Evolutionary conservation across 352 stramenopile genomes (phyloP).

Genomic region (Plasmopara halstedii): DNA sequence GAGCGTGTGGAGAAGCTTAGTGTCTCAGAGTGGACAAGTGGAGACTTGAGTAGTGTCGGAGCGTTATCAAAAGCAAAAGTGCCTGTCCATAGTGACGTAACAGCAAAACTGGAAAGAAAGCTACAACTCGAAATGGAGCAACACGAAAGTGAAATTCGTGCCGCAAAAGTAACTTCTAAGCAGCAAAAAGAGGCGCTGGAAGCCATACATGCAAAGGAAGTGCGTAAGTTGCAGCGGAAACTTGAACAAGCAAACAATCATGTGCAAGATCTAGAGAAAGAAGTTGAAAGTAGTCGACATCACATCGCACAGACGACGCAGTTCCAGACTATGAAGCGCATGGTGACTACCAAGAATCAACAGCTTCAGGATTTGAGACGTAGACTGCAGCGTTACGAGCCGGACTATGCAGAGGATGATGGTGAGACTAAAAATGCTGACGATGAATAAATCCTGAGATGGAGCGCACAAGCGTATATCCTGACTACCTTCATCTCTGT

Average conservation of each 20-base stretch:
- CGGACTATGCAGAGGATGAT: conserved; percentile 41
- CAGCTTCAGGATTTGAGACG: conserved; percentile 57
- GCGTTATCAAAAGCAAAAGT: conserved; percentile 19
- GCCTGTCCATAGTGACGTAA: conserved; percentile 6
- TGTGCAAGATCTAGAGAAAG: conserved; percentile 46
- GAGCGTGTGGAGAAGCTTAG: conserved; percentile 70
- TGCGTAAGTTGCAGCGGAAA: conserved; percentile 48
- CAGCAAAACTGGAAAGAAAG: conserved; percentile 22
- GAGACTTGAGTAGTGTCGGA: conserved; percentile 19
- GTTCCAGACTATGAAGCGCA: conserved; percentile 80
- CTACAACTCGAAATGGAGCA: conserved; percentile 35
- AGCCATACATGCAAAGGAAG: conserved; percentile 40
- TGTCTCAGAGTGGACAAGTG: conserved; percentile 60
- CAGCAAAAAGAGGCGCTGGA: conserved; percentile 42
- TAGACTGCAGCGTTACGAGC: conserved; percentile 72
- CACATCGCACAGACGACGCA: conserved; percentile 74
- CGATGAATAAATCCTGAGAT: conserved; percentile 14
- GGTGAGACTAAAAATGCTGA: conserved; percentile 45
- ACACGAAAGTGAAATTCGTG: conserved; percentile 56
- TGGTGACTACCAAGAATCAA: conserved; percentile 79
- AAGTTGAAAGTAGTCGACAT: conserved; percentile 50
- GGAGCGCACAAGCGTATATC: neutral
- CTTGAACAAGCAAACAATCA: conserved; percentile 42
- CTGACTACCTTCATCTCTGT: neutral
- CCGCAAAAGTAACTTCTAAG: conserved; percentile 37